A percentile compares a stretch with the other conserved stretches of the same genome.
Evolutionary conservation across 2,329 filamentous ascomycete species (phyloP).

Genomic region (Coniochaeta ligniaria): DNA sequence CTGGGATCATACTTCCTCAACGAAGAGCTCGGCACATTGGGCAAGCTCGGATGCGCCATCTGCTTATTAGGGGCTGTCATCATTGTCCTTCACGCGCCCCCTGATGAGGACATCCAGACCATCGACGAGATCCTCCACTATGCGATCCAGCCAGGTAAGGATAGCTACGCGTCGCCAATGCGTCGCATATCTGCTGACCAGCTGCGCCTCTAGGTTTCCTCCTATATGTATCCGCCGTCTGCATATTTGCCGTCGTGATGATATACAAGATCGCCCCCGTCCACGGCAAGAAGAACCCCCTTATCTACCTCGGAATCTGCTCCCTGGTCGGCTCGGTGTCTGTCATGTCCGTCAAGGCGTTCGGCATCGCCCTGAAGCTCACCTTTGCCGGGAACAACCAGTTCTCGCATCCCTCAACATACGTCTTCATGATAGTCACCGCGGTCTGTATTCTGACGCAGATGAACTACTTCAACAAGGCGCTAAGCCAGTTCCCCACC

Average conservation of each 20-base stretch:
- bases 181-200: slow-evolving; percentile 5
- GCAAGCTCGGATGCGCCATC: slow-evolving; percentile 91
- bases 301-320: slow-evolving; percentile 96
- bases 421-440: slow-evolving; percentile 93
- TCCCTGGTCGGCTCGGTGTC: slow-evolving; percentile 95
- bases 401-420: slow-evolving; percentile 89
- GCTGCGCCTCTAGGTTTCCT: slow-evolving; percentile 62
- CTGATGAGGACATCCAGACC: slow-evolving; percentile 83
- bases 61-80: slow-evolving; percentile 95
- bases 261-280: slow-evolving; percentile 89
- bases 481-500: slow-evolving; percentile 90
- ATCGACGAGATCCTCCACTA: slow-evolving; percentile 89
- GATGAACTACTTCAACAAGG: slow-evolving; percentile 99
- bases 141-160: slow-evolving; percentile 81
- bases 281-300: slow-evolving; percentile 89
- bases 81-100: slow-evolving; percentile 93
- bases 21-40: slow-evolving; percentile 82
- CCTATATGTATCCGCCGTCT: slow-evolving; percentile 73
- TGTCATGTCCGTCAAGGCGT: slow-evolving; percentile 98
- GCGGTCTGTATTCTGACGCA: slow-evolving; percentile 92
- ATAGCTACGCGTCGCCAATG: slow-evolving; percentile 4
- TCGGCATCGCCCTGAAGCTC: slow-evolving; percentile 94
- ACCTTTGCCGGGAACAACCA: slow-evolving; percentile 92
- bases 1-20: slow-evolving; percentile 90
- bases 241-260: slow-evolving; percentile 83